A percentile compares a stretch with the other conserved stretches of the same genome.
phyloP scores from a whole-genome alignment of 2,329 filamentous ascomycete species.

The Trichoderma breve region DNA sequence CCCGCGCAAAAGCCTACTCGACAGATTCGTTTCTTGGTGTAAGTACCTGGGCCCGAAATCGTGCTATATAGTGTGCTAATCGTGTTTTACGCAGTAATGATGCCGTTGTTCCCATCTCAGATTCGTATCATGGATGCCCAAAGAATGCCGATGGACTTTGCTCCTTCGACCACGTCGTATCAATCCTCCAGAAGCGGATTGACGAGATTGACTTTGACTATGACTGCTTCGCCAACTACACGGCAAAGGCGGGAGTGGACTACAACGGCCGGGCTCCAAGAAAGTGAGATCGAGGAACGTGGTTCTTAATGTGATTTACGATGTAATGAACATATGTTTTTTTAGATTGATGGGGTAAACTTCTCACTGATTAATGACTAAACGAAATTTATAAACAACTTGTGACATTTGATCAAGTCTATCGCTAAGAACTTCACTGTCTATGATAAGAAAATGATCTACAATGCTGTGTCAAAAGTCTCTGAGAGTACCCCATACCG shows the following conservation, averaged over 20 bases:
- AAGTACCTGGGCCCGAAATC: background rate
- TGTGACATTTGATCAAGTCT: background rate
- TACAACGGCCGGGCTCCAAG: background rate
- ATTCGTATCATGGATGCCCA: background rate
- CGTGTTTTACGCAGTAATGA: background rate
- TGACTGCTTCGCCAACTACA: background rate
- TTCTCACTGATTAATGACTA: background rate
- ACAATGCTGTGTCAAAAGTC: background rate
- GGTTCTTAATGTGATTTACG: background rate
- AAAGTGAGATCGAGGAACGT: background rate
- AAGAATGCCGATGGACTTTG: background rate
- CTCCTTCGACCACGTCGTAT: background rate
- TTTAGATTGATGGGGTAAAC: background rate
- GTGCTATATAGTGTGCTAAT: background rate
- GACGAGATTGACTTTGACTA: background rate
- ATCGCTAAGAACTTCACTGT: background rate
- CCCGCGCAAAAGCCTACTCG: background rate
- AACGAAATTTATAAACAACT: background rate
- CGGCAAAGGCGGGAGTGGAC: background rate
- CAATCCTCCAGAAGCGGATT: background rate
- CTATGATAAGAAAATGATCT: background rate
- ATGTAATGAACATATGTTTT: background rate
- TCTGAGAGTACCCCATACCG: background rate
- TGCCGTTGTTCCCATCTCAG: background rate
- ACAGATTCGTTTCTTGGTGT: background rate